Conservation (phyloP, 495 filamentous ascomycete species). For the Penicillium bovifimosum region DNA sequence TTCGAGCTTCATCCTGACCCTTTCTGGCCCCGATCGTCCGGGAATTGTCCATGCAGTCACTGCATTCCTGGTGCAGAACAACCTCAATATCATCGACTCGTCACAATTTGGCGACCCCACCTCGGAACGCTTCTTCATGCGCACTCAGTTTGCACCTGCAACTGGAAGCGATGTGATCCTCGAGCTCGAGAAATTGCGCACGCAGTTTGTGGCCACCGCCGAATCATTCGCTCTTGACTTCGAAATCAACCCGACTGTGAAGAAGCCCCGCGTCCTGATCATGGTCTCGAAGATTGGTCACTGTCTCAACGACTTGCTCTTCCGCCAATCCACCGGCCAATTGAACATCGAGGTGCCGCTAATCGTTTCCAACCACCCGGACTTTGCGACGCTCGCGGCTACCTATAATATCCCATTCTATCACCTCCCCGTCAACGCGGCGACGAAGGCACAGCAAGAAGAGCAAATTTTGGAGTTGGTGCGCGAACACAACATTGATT, state of each 20-base stretch:
- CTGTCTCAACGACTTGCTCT: constrained; percentile 75
- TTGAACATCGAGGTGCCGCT: constrained; percentile 64
- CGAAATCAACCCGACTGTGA: constrained; percentile 52
- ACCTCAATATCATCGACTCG: constrained; percentile 68
- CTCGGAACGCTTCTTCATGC: constrained; percentile 70
- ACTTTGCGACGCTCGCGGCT: constrained; percentile 59
- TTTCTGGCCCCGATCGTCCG: constrained; percentile 68
- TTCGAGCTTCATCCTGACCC: constrained; percentile 61
- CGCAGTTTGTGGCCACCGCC: constrained; percentile 50
- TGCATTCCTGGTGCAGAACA: constrained; percentile 57
- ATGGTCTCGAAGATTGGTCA: constrained; percentile 80
- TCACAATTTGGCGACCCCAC: constrained; percentile 66
- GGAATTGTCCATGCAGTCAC: constrained; percentile 76
- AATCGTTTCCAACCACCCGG: constrained; percentile 66
- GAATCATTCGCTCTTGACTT: constrained; percentile 55
- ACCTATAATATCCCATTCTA: constrained; percentile 67
- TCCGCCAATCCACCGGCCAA: constrained; percentile 54
- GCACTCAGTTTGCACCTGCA: constrained; percentile 60
- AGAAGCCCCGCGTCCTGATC: constrained; percentile 66
- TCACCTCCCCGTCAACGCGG: constrained; percentile 65
- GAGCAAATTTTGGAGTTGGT: constrained; percentile 58
- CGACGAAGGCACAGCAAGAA: constrained; percentile 66
- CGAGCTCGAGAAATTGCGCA: constrained; percentile 39
- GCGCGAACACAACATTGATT: constrained; percentile 56
- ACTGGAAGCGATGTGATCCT: constrained; percentile 25